phyloP scores from a whole-genome alignment of 495 filamentous ascomycete species.

The Talaromyces nanjingensis region DNA sequence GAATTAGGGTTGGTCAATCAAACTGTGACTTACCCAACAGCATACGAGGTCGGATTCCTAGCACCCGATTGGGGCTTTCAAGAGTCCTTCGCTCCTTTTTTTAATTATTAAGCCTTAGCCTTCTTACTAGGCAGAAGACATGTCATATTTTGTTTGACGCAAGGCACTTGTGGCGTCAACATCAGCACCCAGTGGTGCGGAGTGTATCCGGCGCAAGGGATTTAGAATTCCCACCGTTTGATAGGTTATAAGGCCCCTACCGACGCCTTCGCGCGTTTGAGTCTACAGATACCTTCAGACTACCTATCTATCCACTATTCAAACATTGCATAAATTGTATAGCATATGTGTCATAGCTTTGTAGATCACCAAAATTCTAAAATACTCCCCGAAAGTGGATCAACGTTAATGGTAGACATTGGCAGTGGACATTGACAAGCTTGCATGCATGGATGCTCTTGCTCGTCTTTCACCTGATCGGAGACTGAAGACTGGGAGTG shows the following conservation, averaged over 20 bases:
- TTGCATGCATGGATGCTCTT: background rate
- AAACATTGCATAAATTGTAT: background rate
- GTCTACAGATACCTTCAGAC: background rate
- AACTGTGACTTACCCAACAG: background rate
- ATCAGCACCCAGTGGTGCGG: background rate
- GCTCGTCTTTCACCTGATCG: background rate
- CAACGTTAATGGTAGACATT: background rate
- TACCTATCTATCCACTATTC: background rate
- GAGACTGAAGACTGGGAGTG: background rate
- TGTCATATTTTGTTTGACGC: background rate
- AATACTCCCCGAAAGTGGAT: background rate
- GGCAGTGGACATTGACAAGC: background rate
- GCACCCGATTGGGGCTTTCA: background rate
- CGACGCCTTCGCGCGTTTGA: background rate
- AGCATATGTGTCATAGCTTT: background rate
- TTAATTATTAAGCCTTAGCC: background rate
- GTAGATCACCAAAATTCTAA: background rate
- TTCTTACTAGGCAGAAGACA: background rate
- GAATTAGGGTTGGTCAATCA: background rate
- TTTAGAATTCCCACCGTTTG: background rate
- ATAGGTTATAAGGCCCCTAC: background rate
- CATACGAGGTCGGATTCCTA: background rate
- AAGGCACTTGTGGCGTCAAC: background rate
- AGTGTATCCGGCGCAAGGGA: slow-evolving; percentile 2
- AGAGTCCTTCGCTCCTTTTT: background rate